Conservation (phyloP, 805 yeast species). For the Kodamaea fukazawae region DNA sequence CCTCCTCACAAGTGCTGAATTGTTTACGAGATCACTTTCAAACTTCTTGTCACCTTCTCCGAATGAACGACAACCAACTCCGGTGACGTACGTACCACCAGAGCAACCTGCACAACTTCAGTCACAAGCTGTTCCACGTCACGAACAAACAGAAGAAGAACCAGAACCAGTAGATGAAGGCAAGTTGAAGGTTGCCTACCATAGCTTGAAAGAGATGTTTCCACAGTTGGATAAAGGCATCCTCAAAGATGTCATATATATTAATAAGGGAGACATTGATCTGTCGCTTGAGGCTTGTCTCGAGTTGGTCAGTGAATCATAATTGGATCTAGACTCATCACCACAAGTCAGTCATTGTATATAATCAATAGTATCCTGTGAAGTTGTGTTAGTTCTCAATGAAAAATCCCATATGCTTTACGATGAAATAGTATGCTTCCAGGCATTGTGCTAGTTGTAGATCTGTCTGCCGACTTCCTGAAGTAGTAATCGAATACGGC, state of each 20-base stretch:
- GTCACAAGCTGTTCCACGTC: constrained; percentile 4
- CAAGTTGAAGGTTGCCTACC: constrained; percentile 29
- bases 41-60: constrained; percentile 41
- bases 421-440: too few relatives aligned
- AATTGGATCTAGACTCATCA: not conserved
- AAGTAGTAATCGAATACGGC: too few relatives aligned
- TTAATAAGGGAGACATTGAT: constrained; percentile 67
- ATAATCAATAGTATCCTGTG: too few relatives aligned
- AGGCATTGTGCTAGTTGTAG: too few relatives aligned
- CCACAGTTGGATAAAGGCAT: constrained; percentile 69
- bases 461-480: too few relatives aligned
- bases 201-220: constrained; percentile 63
- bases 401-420: too few relatives aligned
- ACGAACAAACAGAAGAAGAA: not conserved
- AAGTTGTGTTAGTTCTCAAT: too few relatives aligned
- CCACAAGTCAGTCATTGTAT: too few relatives aligned
- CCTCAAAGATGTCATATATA: constrained; percentile 64
- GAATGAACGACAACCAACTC: constrained; percentile 12
- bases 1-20: constrained; percentile 45
- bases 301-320: constrained; percentile 24
- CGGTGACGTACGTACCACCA: constrained; percentile 1
- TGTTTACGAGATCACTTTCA: constrained; percentile 49
- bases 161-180: constrained; percentile 11
- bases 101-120: constrained; percentile 2
- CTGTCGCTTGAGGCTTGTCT: constrained; percentile 66